Evolutionary conservation across 768 basidiomycete genomes (phyloP), one percentile per base, ranked within the genome.

Genomic region (Lanmaoa pseudosensibilis): DNA sequence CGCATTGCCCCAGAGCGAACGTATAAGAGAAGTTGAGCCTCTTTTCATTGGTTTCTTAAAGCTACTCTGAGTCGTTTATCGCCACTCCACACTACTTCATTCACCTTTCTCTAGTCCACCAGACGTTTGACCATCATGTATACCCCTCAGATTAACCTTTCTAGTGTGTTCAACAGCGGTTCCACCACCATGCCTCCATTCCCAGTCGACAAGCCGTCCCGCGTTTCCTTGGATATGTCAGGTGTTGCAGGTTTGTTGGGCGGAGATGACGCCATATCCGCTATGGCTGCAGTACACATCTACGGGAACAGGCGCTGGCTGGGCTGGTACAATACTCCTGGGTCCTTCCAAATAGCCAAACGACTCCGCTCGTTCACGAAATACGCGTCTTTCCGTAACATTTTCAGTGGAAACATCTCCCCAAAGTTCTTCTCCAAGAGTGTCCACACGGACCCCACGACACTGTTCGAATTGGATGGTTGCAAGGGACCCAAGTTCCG

Each of bases 401-500:
- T 32, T 2, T 27, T 34, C 32, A 10, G 12, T 8, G 3, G 5
- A n/a, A 36, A 36, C 4, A 6, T 16, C 12, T 46, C 49, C 19
- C 3, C 56, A 38, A 51, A 53, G 37, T 58, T 32, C 15, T n/a
- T 60, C 18, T 60, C 58, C 46, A 56, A 58, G n/a, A 59, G 56
- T 16, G 43, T 60, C 27, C 46, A 64, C 15, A 45, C 46, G 4
- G 63, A 73, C 11, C 69, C 69, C 11, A 58, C 58, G 2, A 13
- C 46, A 1, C 23, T 69, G 18, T 57, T 73, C 6, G 62, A 57
- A 18, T 11, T 55, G 27, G 61, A 57, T 25, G 37, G 51, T 4
- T 46, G 27, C 45, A 56, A 49, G 12, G 72, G 72, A 1, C 90
- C 89, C 46, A 92, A 90, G 65, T 93, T 81, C 70, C 83, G 90